Base-by-base conservation (phyloP, 1,284 basidiomycete species). In the Retiboletus flavoniger region DNA sequence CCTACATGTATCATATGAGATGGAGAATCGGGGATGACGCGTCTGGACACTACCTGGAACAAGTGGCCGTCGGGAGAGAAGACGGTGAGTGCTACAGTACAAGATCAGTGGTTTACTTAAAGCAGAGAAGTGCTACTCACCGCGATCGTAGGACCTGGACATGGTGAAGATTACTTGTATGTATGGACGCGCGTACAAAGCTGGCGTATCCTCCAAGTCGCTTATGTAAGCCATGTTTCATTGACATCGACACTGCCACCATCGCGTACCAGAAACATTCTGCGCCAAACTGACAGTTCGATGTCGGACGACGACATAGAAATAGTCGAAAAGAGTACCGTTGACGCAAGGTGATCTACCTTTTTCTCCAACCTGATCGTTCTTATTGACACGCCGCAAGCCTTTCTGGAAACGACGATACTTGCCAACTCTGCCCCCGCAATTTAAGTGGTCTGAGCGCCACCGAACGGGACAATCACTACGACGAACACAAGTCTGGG, bases 1-100 rank as follows among this genome's bases (percentile, higher is more conserved):
- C 97, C 91, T 97, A 72, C 52, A 65, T 46, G 56, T 54, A 50
- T 61, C 49, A 60, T 55, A 56, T 65, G 56, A 63, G 55, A 60
- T 55, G 47, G 53, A 43, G 32, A 47, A 49, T 53, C 47, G 42
- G 21, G 41, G 38, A 56, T 53, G 61, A 62, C 57, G 64, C 65
- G 64, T 56, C 58, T 40, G 32, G 39, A 55, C 59, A 75, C 59
- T 63, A 89, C 91, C 81, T 95, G 92, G 79, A 95, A 94, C 63
- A 95, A 75, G 75, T 95, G 93, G 8, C 94, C 94, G 77, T 96
- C 94, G 55, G 93, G 94, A 19, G 93, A 95, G 80, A 95, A 95
- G 69, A 94, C 93, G 58, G 93, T 95, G 60, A 95, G 86, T 43
- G 93, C 93, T 93, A 50, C 4, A 19, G 56, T 36, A 31, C 8